Base-by-base conservation (phyloP, 192 early-diverging fungal genomes). In the Linnemannia hyalina region DNA sequence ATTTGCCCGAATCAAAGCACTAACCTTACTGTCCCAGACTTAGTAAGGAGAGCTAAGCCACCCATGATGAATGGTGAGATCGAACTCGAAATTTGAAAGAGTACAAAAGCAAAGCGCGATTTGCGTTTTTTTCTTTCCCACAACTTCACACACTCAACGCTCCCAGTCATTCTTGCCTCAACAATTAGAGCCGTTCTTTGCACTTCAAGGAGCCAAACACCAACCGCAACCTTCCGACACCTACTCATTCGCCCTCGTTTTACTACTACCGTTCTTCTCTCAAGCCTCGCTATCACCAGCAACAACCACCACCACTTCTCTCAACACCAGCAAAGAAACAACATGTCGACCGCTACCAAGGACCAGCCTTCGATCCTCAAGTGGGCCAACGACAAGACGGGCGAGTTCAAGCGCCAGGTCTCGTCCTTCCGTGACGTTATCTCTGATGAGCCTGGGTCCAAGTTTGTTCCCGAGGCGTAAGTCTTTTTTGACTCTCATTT, bases 361-460 rank as follows among this genome's bases (percentile, higher is more conserved):
- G 32, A 74, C 16, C 86, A 87, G 41, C 78, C 89, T n/a, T 47
- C 68, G 13, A 92, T 92, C 78, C 78, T 89, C 60, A 91, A 93
- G 76, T 95, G 95, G 94, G 89, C 93, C 72, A 89, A 90, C 46
- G 82, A 90, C 60, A 94, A 97, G 71, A 75, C 69, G 70, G 97
- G 97, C 80, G 95, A 96, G 81, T 98, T 96, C 88, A 91, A 92
- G 57, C 93, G 96, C 65, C 92, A 95, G 78, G 90, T 92, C 40
- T 96, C 95, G 16, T 89, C 81, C 74, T 96, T 96, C 89, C 94
- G 96, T 68, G 89, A 92, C 70, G 23, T 71, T 40, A 92, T 97
- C 65, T 82, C 84, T 23, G 78, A 89, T 38, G 84, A 89, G 42
- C 91, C 93, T 6, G 85, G 81, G 32, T 92, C 95, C 29, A 82